Percentiles rank a stretch among this genome's conserved stretches.
phyloP scores from a whole-genome alignment of 441 rosid species.

The Syzygium malaccense region DNA sequence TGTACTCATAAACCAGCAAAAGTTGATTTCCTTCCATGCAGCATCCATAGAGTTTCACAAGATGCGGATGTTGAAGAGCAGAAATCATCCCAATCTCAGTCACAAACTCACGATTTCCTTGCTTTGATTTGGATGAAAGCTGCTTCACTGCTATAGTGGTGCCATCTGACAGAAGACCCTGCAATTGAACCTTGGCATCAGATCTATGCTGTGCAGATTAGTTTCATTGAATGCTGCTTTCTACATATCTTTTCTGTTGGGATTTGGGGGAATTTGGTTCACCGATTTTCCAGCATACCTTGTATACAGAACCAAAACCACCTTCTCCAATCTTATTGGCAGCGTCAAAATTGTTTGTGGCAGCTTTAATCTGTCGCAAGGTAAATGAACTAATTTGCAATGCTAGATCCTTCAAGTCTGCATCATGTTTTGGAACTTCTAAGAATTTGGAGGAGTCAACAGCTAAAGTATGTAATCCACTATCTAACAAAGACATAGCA shows the following conservation, averaged over 20 bases:
- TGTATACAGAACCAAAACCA: neutral
- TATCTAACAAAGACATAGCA: neutral
- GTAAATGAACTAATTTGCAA: neutral
- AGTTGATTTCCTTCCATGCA: neutral
- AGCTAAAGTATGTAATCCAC: neutral
- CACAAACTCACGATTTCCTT: constrained; percentile 4
- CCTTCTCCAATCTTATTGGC: neutral
- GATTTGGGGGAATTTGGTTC: neutral
- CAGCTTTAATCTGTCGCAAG: neutral
- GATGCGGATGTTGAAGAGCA: constrained; percentile 1
- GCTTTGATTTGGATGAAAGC: neutral
- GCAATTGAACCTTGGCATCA: neutral
- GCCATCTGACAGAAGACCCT: neutral
- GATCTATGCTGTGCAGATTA: neutral
- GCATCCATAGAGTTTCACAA: constrained; percentile 3
- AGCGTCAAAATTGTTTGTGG: neutral
- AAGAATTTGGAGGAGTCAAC: neutral
- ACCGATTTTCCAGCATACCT: neutral
- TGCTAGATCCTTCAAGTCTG: neutral
- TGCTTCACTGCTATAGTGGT: neutral
- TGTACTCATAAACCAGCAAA: neutral
- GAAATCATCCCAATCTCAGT: constrained; percentile 1
- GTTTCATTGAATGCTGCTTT: neutral
- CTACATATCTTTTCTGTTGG: neutral
- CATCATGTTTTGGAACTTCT: neutral